Evolutionary conservation across 2,329 filamentous ascomycete species (phyloP).

Genomic region (Aspergillus piperis): DNA sequence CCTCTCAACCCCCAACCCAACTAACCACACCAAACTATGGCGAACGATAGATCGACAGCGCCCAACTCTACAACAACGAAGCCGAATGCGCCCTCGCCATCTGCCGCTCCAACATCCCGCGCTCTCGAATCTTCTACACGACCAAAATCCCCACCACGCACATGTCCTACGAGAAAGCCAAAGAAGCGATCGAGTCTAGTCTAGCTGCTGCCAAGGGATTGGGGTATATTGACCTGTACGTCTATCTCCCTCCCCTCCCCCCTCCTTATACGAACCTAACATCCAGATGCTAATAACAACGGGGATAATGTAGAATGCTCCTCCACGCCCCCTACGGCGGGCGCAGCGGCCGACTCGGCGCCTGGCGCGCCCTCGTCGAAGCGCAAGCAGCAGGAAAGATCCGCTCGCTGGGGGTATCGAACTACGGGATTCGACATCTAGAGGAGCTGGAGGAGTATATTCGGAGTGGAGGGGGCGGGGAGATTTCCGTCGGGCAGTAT

Average conservation of each 20-base stretch:
- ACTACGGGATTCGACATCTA: conserved; percentile 43
- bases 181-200: conserved; percentile 64
- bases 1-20: background rate
- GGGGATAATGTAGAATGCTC: conserved; percentile 31
- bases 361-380: conserved; percentile 45
- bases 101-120: conserved; percentile 52
- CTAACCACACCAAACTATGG: background rate
- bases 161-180: conserved; percentile 65
- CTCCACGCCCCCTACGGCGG: conserved; percentile 44
- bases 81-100: conserved; percentile 57
- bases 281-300: background rate
- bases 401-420: conserved; percentile 46
- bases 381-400: conserved; percentile 42
- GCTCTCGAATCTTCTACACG: conserved; percentile 63
- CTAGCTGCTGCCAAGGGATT: conserved; percentile 63
- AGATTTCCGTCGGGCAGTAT: conserved; percentile 82
- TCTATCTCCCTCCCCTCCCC: background rate
- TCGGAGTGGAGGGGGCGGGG: conserved; percentile 53
- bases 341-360: conserved; percentile 39
- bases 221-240: conserved; percentile 65
- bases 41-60: conserved; percentile 55
- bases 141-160: conserved; percentile 57
- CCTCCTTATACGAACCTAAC: background rate
- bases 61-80: conserved; percentile 61
- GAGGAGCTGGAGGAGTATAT: conserved; percentile 45